Evolutionary conservation across 768 basidiomycete species (phyloP).

Genomic region (Dentipellis sp.): DNA sequence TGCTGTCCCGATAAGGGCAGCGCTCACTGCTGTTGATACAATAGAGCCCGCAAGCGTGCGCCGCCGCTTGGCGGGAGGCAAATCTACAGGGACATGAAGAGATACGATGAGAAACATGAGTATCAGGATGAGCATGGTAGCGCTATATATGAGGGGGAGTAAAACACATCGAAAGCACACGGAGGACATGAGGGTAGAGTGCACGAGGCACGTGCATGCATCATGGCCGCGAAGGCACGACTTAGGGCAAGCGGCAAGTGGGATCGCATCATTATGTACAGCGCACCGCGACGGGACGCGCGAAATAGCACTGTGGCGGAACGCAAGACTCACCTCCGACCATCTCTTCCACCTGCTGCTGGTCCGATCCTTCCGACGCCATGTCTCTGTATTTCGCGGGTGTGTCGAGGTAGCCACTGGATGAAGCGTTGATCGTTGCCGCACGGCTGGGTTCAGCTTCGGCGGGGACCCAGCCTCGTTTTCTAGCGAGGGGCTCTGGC

Average conservation of each 20-base stretch:
- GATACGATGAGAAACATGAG: constrained; percentile 18
- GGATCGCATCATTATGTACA: constrained; percentile 5
- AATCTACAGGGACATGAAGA: constrained; percentile 41
- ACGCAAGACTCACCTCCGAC: constrained; percentile 29
- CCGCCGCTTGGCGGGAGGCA: constrained; percentile 70
- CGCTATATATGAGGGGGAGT: constrained; percentile 35
- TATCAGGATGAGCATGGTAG: constrained; percentile 10
- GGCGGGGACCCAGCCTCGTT: constrained; percentile 69
- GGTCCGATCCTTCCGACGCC: constrained; percentile 16
- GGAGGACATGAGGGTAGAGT: constrained; percentile 11
- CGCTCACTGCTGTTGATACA: constrained; percentile 75
- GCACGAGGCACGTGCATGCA: constrained; percentile 9
- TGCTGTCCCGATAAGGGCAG: constrained; percentile 79
- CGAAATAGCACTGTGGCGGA: background rate
- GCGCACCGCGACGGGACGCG: background rate
- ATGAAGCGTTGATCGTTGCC: constrained; percentile 40
- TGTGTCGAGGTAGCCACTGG: constrained; percentile 60
- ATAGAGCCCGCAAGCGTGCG: constrained; percentile 76
- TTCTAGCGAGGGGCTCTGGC: constrained; percentile 36
- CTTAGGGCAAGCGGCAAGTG: background rate
- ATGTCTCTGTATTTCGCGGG: constrained; percentile 49
- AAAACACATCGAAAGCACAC: constrained; percentile 20
- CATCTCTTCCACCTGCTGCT: constrained; percentile 37
- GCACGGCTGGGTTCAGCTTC: constrained; percentile 46
- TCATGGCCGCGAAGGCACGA: background rate